Percentiles rank a stretch among this genome's conserved stretches.
These are phyloP conservation scores for Plasmodium cynomolgi DNA, from an alignment of 169 alveolate species.

Conservation along the genomic window DNA sequence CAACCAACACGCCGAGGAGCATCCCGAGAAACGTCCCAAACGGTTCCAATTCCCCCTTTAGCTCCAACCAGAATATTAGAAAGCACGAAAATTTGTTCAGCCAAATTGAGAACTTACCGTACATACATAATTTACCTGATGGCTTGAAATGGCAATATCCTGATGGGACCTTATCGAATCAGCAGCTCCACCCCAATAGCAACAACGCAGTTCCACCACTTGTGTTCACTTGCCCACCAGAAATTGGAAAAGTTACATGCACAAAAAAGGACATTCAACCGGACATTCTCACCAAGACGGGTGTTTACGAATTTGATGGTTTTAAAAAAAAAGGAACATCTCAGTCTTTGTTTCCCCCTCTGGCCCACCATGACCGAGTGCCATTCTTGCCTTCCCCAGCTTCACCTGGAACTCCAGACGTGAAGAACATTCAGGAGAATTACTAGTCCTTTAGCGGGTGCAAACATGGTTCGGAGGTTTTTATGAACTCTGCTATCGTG, in stretches of 20 bases:
- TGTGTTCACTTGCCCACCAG: conserved; percentile 86
- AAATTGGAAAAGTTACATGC: conserved; percentile 81
- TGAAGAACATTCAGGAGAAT: conserved; percentile 56
- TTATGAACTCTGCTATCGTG: background rate
- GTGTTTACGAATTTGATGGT: conserved; percentile 84
- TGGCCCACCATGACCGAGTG: conserved; percentile 80
- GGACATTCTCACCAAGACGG: conserved; percentile 81
- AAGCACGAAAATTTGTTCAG: conserved; percentile 17
- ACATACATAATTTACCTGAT: conserved; percentile 78
- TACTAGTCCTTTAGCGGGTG: background rate
- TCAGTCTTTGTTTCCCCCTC: conserved; percentile 84
- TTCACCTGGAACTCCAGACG: conserved; percentile 81
- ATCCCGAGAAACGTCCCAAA: conserved; percentile 2
- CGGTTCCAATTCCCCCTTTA: background rate
- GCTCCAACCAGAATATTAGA: conserved; percentile 22
- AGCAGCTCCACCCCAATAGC: conserved; percentile 22
- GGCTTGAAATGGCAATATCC: conserved; percentile 83
- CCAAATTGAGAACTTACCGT: conserved; percentile 56
- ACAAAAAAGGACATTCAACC: conserved; percentile 79
- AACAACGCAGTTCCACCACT: conserved; percentile 78
- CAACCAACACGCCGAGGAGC: background rate
- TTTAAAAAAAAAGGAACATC: conserved; percentile 76
- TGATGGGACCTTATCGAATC: conserved; percentile 43
- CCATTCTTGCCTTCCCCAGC: conserved; percentile 79
- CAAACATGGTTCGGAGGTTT: background rate